Conservation (phyloP, 495 filamentous ascomycete genomes). For the Immersiella caudata region DNA sequence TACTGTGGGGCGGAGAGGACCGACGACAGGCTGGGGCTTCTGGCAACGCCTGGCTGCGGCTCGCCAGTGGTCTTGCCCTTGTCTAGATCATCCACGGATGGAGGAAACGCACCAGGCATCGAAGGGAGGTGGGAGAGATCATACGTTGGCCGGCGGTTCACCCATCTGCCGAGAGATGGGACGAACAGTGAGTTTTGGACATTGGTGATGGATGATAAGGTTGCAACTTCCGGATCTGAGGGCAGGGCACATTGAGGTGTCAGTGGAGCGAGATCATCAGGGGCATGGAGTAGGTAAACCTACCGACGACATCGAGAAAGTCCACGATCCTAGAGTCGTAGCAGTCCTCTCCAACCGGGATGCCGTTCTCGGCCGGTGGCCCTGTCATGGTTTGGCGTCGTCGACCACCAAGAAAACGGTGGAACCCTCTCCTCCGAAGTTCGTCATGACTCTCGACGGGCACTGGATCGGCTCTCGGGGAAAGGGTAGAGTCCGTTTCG, state of each 20-base stretch:
- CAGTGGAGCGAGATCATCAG: neutral
- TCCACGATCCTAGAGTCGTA: constrained; percentile 64
- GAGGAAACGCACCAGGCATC: constrained; percentile 31
- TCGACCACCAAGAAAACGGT: constrained; percentile 11
- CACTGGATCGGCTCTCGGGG: neutral
- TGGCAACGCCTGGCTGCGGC: constrained; percentile 14
- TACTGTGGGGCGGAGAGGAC: constrained; percentile 50
- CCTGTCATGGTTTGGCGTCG: constrained; percentile 1
- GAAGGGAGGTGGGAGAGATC: constrained; percentile 56
- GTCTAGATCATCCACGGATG: constrained; percentile 26
- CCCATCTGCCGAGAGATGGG: constrained; percentile 64
- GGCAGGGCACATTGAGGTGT: constrained; percentile 5
- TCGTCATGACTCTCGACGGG: neutral
- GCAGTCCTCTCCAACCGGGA: constrained; percentile 34
- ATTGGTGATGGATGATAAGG: constrained; percentile 74
- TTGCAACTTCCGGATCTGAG: constrained; percentile 73
- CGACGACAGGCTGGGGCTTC: constrained; percentile 47
- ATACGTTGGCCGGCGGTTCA: constrained; percentile 76
- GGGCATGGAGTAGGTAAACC: constrained; percentile 23
- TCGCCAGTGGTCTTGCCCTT: constrained; percentile 16
- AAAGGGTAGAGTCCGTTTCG: neutral
- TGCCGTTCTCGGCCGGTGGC: neutral
- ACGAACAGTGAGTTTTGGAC: constrained; percentile 80
- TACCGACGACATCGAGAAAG: constrained; percentile 72
- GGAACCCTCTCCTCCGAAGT: neutral